Base-by-base conservation (phyloP, 805 yeast genomes). In the Zygoascus biomembranicola region DNA sequence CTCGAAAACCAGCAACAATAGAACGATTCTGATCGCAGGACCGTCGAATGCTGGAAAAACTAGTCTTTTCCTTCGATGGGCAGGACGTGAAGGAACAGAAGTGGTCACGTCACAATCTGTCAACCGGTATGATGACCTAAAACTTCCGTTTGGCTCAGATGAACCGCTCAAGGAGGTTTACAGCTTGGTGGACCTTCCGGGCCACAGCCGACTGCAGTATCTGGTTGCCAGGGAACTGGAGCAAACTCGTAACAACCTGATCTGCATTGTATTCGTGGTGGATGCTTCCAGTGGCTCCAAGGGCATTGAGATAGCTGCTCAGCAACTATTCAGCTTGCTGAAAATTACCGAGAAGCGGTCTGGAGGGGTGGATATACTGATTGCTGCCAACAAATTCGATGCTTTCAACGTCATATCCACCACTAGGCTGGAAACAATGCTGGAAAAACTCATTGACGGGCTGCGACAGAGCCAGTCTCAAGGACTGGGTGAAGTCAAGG, bases 371-470 rank as follows among this genome's bases (percentile, higher is more conserved):
- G 92, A 87, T 64, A 74, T 86, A 43, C 71, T 86, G 48, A 70
- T 94, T 55, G 94, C 90, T 16, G 82, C 94, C 57, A 92, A 92
- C 72, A 92, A 92, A 67, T 77, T 79, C 50, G 98, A 94, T 61
- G 77, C 84, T 42, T 94, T 94, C 71, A 87, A 89, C 56, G 79
- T 95, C 14, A 78, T 88, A 60, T 92, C 94, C 19, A 74, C 82
- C 9, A 61, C 69, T 50, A 82, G 85, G 63, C 78, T 90, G 50
- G 76, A 72, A 59, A 73, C 74, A 26, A 66, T 80, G 43, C 67
- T 92, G 52, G 92, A 85, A 62, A 57, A 65, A 5, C 95, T 86
- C 64, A 76, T 90, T 59, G 77, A 79, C 46, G 74, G 75, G 47
- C 70, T 82, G 47, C 74, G 84, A 63, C 71, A 67, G 57, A 72